Base-by-base conservation (phyloP, 1,139 yeast genomes). In the Pichia sp. region DNA sequence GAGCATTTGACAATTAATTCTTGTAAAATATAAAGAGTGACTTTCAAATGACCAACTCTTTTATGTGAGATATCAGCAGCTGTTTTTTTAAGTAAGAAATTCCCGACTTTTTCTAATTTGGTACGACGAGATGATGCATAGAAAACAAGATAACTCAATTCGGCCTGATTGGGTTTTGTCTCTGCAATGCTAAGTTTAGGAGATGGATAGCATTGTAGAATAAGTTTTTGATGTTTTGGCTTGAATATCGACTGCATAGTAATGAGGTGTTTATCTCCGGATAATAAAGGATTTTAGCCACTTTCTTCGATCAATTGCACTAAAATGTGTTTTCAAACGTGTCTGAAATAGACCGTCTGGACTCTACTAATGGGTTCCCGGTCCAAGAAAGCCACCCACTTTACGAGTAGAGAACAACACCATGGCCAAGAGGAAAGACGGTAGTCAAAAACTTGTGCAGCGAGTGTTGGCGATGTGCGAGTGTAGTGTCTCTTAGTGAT, bases 131-230 rank as follows among this genome's bases (percentile, higher is more conserved):
- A 83, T 32, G 94, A 80, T n/a, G 95, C 96, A 61, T 89, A 89
- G 66, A 85, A 91, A 31, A 89, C 65, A 52, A 91, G 70, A 60
- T 88, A 88, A 46, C 95, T 83, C 39, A 93, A 70, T 61, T 91
- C 97, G 14, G 95, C 86, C 2, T 94, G 78, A 60, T 89, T 89
- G 10, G 98, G 95, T 53, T 83, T 81, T 64, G 88, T 88, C 54
- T 88, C 96, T 6, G 75, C 72, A n/a, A 46, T 42, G 4, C 55
- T 47, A 13, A 55, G 45, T 7, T 80, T 81, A 48, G 86, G 73
- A 2, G 97, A 96, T 2, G 93, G 98, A 60, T 89, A 91, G 66
- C 98, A 91, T 60, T 85, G 95, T 42, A 84, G 74, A 33, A 91
- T 85, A 55, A 89, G 71, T 57, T 84, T 81, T 62, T 88, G 96